These are phyloP conservation scores for Poa pratensis DNA, from an alignment of 176 grass and related monocot species.

Conservation along the genomic window DNA sequence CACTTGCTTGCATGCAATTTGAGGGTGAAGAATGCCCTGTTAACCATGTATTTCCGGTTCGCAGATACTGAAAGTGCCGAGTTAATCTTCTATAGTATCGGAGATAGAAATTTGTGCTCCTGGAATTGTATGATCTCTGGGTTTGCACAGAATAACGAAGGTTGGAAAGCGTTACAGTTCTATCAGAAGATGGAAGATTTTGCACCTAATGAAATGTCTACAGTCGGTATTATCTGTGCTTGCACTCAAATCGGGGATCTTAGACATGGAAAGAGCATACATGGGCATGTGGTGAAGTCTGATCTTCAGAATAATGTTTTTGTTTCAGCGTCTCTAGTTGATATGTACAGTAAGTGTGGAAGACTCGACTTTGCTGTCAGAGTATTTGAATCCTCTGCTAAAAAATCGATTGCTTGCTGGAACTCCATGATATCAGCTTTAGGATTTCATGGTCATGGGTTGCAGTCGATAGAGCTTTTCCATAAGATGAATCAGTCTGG, in stretches of 20 bases:
- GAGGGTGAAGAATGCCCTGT: conserved; percentile 69
- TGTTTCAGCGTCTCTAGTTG: conserved; percentile 75
- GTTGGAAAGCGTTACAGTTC: conserved; percentile 65
- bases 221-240: conserved; percentile 65
- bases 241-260: conserved; percentile 66
- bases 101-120: conserved; percentile 69
- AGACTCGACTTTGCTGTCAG: conserved; percentile 52
- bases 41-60: conserved; percentile 76
- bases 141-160: conserved; percentile 62
- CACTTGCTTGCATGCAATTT: conserved; percentile 53
- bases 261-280: conserved; percentile 69
- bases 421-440: conserved; percentile 93
- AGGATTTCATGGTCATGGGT: conserved; percentile 72
- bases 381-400: conserved; percentile 60
- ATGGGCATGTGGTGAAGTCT: conserved; percentile 64
- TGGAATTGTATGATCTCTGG: conserved; percentile 90
- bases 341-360: conserved; percentile 95
- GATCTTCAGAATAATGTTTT: conserved; percentile 61
- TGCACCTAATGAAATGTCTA: conserved; percentile 63
- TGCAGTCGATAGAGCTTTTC: conserved; percentile 73
- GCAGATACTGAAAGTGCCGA: conserved; percentile 66
- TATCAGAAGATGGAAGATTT: conserved; percentile 60
- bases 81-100: conserved; percentile 51
- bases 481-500: conserved; percentile 63
- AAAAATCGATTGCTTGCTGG: conserved; percentile 83